phyloP scores from a whole-genome alignment of 1,139 yeast genomes.

The Geotrichum macrosporum region DNA sequence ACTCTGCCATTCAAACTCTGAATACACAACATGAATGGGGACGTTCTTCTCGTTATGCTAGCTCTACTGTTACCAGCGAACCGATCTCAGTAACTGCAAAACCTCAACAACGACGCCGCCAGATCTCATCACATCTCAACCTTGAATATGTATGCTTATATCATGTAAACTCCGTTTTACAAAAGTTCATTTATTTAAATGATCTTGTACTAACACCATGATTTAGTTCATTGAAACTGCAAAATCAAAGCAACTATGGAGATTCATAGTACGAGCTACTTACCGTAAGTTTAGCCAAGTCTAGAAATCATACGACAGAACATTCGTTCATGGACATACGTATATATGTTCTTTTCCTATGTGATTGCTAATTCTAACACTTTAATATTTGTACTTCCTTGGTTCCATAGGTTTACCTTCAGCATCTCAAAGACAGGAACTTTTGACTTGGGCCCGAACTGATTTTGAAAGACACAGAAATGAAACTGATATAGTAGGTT shows the following conservation, averaged over 20 bases:
- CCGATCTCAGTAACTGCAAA: background rate
- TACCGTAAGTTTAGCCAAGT: constrained; percentile 28
- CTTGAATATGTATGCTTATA: constrained; percentile 27
- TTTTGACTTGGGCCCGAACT: constrained; percentile 37
- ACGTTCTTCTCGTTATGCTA: constrained; percentile 4
- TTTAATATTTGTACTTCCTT: too few species aligned
- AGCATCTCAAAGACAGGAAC: constrained; percentile 31
- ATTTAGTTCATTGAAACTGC: constrained; percentile 37
- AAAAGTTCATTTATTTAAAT: too few species aligned
- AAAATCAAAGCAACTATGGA: constrained; percentile 36
- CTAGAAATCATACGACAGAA: background rate
- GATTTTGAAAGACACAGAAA: constrained; percentile 35
- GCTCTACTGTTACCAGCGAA: background rate
- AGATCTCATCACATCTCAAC: constrained; percentile 17
- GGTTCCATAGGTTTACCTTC: constrained; percentile 23
- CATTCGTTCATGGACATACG: background rate
- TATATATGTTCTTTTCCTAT: too few species aligned
- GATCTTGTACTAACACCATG: too few species aligned
- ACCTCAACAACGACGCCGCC: background rate
- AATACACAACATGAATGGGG: too few species aligned
- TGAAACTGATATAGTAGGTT: constrained; percentile 32
- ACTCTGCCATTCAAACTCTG: too few species aligned
- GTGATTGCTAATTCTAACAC: too few species aligned
- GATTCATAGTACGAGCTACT: constrained; percentile 36
- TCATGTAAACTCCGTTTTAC: too few species aligned